Evolutionary conservation across 139 green algal species (phyloP).

Genomic region (Closterium sp.): DNA sequence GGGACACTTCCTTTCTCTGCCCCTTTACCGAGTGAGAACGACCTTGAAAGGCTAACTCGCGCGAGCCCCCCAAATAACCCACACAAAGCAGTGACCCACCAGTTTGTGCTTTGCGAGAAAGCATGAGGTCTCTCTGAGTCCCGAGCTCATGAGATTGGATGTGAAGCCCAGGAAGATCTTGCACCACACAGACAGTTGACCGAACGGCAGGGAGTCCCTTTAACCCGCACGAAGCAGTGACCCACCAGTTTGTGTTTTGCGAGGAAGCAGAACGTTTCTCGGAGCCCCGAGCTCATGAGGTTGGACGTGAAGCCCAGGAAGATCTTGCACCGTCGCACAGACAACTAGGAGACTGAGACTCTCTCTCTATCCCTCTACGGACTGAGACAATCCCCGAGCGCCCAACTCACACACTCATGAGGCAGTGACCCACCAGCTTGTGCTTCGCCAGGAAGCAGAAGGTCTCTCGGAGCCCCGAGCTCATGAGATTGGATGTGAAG

Average conservation of each 20-base stretch:
- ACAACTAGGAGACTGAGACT: slow-evolving; percentile 10
- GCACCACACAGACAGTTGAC: background rate
- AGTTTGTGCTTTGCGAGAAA: slow-evolving; percentile 44
- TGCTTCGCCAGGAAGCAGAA: slow-evolving; percentile 50
- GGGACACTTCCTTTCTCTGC: slow-evolving; percentile 39
- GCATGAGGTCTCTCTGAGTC: slow-evolving; percentile 72
- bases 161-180: slow-evolving; percentile 97
- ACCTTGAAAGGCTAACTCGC: too few relatives aligned
- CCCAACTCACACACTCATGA: too few relatives aligned
- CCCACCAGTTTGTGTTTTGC: slow-evolving; percentile 21
- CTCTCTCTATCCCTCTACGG: slow-evolving; percentile 40
- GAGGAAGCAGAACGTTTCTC: slow-evolving; percentile 67
- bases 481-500: slow-evolving; percentile 96
- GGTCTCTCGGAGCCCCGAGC: slow-evolving; percentile 78
- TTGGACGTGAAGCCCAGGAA: slow-evolving; percentile 98
- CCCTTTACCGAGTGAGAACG: too few relatives aligned
- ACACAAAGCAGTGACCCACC: slow-evolving; percentile 2
- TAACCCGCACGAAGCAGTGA: slow-evolving; percentile 11
- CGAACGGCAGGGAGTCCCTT: slow-evolving; percentile 27
- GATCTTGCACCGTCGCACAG: slow-evolving; percentile 64
- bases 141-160: slow-evolving; percentile 90
- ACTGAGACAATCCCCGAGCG: too few relatives aligned
- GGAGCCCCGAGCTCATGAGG: slow-evolving; percentile 83
- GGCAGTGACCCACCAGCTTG: slow-evolving; percentile 4
- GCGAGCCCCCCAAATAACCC: too few relatives aligned